Conservation (phyloP, 2,329 filamentous ascomycete species). For the Penicillium carneum region DNA sequence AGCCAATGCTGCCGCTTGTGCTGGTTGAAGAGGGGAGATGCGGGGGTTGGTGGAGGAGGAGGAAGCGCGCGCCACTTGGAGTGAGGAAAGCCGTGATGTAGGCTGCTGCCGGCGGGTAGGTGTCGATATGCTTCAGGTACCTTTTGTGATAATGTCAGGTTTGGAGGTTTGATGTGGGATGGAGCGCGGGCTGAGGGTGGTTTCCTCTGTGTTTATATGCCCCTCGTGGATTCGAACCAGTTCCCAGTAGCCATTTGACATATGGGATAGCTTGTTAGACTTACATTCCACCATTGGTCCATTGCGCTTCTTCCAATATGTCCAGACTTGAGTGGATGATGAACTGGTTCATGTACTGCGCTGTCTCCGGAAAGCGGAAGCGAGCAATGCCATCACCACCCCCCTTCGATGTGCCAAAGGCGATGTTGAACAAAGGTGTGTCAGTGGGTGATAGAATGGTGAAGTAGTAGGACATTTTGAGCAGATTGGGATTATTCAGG, state of each 20-base stretch:
- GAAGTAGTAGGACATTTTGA: conserved; percentile 95
- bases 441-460: conserved; percentile 94
- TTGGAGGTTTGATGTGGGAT: not conserved
- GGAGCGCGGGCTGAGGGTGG: not conserved
- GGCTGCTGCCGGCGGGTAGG: conserved; percentile 82
- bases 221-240: not conserved
- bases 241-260: too few relatives aligned
- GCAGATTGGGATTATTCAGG: conserved; percentile 12
- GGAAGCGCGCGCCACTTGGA: conserved; percentile 88
- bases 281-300: conserved; percentile 84
- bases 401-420: conserved; percentile 95
- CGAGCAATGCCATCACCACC: conserved; percentile 90
- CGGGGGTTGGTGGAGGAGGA: conserved; percentile 85
- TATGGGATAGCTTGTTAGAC: conserved; percentile 28
- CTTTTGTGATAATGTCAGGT: conserved; percentile 54
- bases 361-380: conserved; percentile 87
- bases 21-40: conserved; percentile 51
- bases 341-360: conserved; percentile 95
- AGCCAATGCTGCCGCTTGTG: conserved; percentile 31
- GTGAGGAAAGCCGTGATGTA: conserved; percentile 96
- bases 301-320: conserved; percentile 95
- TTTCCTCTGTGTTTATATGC: not conserved
- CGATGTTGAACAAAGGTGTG: conserved; percentile 93
- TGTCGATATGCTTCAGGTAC: conserved; percentile 96
- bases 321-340: conserved; percentile 93